These are phyloP conservation scores for Tylopilus sp. DNA, from an alignment of 768 basidiomycete species.

Conservation along the genomic window DNA sequence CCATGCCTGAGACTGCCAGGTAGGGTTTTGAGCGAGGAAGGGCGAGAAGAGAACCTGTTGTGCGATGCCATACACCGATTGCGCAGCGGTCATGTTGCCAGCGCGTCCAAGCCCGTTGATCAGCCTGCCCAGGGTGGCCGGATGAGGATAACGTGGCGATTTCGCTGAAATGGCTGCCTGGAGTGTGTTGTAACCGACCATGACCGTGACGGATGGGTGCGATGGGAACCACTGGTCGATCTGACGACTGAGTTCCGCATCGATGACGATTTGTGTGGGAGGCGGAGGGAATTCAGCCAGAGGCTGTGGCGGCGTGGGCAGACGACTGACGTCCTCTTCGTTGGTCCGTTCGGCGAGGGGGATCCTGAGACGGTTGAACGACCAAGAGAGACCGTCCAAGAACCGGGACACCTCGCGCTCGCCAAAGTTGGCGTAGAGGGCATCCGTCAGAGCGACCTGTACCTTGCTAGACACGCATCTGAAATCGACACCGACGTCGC, in stretches of 20 bases:
- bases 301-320: constrained; percentile 10
- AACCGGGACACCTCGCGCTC: constrained; percentile 24
- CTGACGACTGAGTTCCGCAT: constrained; percentile 24
- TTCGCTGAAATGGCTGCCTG: constrained; percentile 37
- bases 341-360: constrained; percentile 18
- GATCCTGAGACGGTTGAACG: constrained; percentile 20
- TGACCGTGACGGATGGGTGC: constrained; percentile 26
- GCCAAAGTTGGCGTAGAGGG: constrained; percentile 19
- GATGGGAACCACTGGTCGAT: constrained; percentile 35
- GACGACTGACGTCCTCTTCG: constrained; percentile 2
- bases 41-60: constrained; percentile 56
- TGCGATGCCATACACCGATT: constrained; percentile 62
- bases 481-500: constrained; percentile 31
- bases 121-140: constrained; percentile 53
- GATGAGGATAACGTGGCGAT: constrained; percentile 46
- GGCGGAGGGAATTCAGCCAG: constrained; percentile 12
- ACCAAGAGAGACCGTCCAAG: constrained; percentile 15
- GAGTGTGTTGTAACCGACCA: constrained; percentile 49
- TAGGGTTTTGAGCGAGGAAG: constrained; percentile 36
- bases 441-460: constrained; percentile 19
- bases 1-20: constrained; percentile 61
- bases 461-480: constrained; percentile 19
- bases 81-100: constrained; percentile 57
- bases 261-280: constrained; percentile 18
- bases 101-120: constrained; percentile 67